Base-by-base conservation (phyloP, 129 eudicot genomes). In the Flaveria ramosissima region DNA sequence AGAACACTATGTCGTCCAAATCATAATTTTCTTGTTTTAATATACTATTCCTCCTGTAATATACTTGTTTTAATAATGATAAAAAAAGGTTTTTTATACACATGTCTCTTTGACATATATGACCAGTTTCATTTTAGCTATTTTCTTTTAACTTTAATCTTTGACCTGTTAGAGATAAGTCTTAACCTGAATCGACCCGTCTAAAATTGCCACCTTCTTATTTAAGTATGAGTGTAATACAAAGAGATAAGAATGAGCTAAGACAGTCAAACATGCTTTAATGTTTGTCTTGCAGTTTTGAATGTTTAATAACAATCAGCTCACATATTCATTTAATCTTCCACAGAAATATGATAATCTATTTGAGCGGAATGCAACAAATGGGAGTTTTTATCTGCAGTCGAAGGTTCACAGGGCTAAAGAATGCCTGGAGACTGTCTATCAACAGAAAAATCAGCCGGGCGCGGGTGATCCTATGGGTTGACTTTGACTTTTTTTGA, bases 361-460 rank as follows among this genome's bases (percentile, higher is more conserved):
- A 61, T 93, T 93, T 68, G 91, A 90, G 68, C 77, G 83, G 24
- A 93, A 93, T 57, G 88, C 87, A 2, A 87, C 86, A 75, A 89
- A 65, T 16, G 98, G 97, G 68, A 93, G 96, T 73, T 93, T 93
- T 45, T 90, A 93, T 70, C 83, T 90, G 68, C 98, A 90, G 50
- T 90, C 97, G 7, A 93, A 93, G 81, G 98, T 93, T 70, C 92
- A 85, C 60, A 70, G 91, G 76, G 97, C 97, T 4, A 93, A 93
- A 75, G 98, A 90, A 74, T 77, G 97, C 68, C 78, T 90, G 73
- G 98, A 93, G 73, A 30, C 85, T 0, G 75, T 80, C 42, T 79
- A 88, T 79, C 66, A 82, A 66, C 56, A 27, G 46, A 84, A 93
- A 80, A 86, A 71, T 70, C 41, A 74, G 26, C 70, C 79, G 2